phyloP scores from a whole-genome alignment of 2,329 filamentous ascomycete species.

The Ophiobolus disseminans region DNA sequence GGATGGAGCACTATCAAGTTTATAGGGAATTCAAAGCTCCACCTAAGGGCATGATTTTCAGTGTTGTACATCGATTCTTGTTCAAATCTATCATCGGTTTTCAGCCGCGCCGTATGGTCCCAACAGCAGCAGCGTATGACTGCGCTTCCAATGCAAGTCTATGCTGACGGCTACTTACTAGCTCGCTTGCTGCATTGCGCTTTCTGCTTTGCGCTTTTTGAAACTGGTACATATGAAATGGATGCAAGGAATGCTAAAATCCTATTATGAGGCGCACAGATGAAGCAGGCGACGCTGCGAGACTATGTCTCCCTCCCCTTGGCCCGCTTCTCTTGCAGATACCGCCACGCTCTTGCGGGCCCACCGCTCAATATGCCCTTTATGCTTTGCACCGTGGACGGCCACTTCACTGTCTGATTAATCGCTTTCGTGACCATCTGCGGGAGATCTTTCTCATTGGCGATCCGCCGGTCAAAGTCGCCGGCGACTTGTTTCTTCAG shows the following conservation, averaged over 20 bases:
- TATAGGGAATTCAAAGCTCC: no score
- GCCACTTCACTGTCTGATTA: conserved; percentile 89
- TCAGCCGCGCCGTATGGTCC: no score
- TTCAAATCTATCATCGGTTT: no score
- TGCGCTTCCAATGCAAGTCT: conserved; percentile 8
- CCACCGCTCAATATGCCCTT: conserved; percentile 87
- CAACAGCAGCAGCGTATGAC: conserved; percentile 22
- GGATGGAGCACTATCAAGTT: no score
- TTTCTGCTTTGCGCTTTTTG: conserved; percentile 13
- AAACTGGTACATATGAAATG: conserved; percentile 26
- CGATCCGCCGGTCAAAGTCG: conserved; percentile 85
- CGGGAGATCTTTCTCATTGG: conserved; percentile 72
- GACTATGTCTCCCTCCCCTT: conserved; percentile 49
- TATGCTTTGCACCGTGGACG: conserved; percentile 83
- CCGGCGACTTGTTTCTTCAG: conserved; percentile 80
- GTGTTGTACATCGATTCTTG: neutral
- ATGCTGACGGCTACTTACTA: conserved; percentile 3
- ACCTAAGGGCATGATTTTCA: no score
- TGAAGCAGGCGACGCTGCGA: no score
- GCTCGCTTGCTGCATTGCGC: conserved; percentile 10
- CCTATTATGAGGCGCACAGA: no score
- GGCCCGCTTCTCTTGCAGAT: conserved; percentile 77
- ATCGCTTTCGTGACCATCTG: conserved; percentile 77
- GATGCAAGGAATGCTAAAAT: neutral
- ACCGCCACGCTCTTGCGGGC: conserved; percentile 71